Evolutionary conservation across 225 moss, liverwort and hornwort genomes (phyloP).

Genomic region (Rhytidiadelphus loreus): DNA sequence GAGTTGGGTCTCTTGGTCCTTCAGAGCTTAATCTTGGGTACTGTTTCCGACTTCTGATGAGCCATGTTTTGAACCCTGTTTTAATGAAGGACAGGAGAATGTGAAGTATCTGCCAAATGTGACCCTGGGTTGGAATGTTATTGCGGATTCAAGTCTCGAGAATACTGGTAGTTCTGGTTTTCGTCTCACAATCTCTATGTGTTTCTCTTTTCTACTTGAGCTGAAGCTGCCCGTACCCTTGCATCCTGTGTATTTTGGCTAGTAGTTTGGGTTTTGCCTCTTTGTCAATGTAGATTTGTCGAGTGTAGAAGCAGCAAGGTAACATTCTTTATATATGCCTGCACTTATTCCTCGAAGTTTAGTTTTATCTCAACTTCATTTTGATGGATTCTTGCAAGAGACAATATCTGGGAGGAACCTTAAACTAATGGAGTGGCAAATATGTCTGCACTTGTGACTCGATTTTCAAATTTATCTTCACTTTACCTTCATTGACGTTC

Average conservation of each 20-base stretch:
- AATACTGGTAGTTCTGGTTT: constrained; percentile 28
- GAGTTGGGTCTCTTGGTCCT: background rate
- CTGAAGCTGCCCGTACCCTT: background rate
- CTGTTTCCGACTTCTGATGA: background rate
- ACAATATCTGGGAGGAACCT: background rate
- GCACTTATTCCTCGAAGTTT: background rate
- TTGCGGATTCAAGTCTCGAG: constrained; percentile 57
- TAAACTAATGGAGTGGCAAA: background rate
- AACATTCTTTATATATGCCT: background rate
- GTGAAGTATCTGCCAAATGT: constrained; percentile 65
- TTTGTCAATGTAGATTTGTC: background rate
- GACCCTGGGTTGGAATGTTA: constrained; percentile 45
- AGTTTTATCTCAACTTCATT: background rate
- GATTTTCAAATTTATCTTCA: background rate
- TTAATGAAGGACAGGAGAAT: constrained; percentile 36
- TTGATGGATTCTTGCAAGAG: background rate
- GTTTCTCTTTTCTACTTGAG: background rate
- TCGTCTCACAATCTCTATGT: background rate
- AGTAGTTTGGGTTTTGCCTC: background rate
- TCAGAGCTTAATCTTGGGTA: background rate
- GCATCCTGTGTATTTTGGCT: background rate
- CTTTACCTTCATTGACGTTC: background rate
- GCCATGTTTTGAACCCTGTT: background rate
- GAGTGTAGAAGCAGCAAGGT: background rate
- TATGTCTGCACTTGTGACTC: background rate